These are phyloP conservation scores for Penstemon newberryi DNA, from an alignment of 257 asterid species.

Conservation along the genomic window DNA sequence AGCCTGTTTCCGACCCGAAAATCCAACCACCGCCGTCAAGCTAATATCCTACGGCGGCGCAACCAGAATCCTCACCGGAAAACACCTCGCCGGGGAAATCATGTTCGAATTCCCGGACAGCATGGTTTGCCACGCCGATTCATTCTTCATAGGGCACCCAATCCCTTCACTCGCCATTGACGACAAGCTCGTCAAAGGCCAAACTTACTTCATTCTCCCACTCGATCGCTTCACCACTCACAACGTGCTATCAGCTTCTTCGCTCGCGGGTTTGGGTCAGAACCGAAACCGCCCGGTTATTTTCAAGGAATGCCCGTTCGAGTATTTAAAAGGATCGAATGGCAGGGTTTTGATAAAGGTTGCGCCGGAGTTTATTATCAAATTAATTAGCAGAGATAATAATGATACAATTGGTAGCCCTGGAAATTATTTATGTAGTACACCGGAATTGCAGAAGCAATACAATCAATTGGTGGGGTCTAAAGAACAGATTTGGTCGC, in stretches of 20 bases:
- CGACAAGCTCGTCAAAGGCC: slow-evolving; percentile 47
- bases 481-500: slow-evolving; percentile 70
- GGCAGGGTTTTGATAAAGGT: slow-evolving; percentile 74
- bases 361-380: slow-evolving; percentile 52
- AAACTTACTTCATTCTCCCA: slow-evolving; percentile 73
- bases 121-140: slow-evolving; percentile 69
- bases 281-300: slow-evolving; percentile 16
- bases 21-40: slow-evolving; percentile 32
- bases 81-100: slow-evolving; percentile 65
- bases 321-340: slow-evolving; percentile 52
- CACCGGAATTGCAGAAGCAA: slow-evolving; percentile 81
- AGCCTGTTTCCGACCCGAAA: slow-evolving; percentile 33
- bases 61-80: slow-evolving; percentile 40
- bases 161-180: slow-evolving; percentile 56
- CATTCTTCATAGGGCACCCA: slow-evolving; percentile 78
- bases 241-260: slow-evolving; percentile 47
- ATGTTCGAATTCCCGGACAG: slow-evolving; percentile 80
- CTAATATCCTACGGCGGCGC: slow-evolving; percentile 51
- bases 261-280: slow-evolving; percentile 44
- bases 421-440: slow-evolving; percentile 49
- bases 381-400: slow-evolving; percentile 34
- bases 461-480: slow-evolving; percentile 65
- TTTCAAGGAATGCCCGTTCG: slow-evolving; percentile 56
- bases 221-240: slow-evolving; percentile 45
- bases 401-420: background rate